These are phyloP conservation scores for Glebionis coronaria DNA, from an alignment of 129 eudicot species.

Conservation along the genomic window DNA sequence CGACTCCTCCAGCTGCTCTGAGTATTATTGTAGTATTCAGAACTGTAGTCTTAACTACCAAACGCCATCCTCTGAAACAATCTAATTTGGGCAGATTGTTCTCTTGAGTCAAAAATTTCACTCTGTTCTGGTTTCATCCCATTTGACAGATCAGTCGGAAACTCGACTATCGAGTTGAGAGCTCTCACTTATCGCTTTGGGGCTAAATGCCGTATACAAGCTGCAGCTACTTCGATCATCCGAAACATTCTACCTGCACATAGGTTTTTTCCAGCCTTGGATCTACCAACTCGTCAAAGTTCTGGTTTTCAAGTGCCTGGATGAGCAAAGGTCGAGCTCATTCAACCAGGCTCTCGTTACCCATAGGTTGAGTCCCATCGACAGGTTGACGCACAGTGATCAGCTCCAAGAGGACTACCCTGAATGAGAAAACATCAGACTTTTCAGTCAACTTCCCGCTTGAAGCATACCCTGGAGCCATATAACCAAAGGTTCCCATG, in stretches of 20 bases:
- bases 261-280: constrained; percentile 64
- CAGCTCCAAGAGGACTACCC: constrained; percentile 82
- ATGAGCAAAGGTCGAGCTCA: constrained; percentile 82
- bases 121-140: constrained; percentile 91
- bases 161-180: constrained; percentile 61
- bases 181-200: constrained; percentile 91
- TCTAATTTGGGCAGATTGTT: constrained; percentile 84
- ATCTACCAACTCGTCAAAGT: constrained; percentile 67
- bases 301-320: constrained; percentile 56
- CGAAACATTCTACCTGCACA: constrained; percentile 54
- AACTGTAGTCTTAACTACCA: constrained; percentile 80
- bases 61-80: constrained; percentile 91
- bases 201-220: constrained; percentile 85
- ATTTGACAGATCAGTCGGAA: constrained; percentile 58
- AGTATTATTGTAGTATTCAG: constrained; percentile 52
- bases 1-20: constrained; percentile 63
- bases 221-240: too few species aligned
- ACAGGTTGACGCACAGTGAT: constrained; percentile 92
- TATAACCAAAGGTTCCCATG: too few species aligned
- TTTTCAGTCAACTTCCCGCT: constrained; percentile 90
- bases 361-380: constrained; percentile 73
- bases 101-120: constrained; percentile 56
- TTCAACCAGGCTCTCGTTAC: constrained; percentile 85
- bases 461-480: constrained; percentile 97
- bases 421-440: constrained; percentile 79